These are phyloP conservation scores for Loxodes magnus DNA, from an alignment of 73 alveolate species.

Conservation along the genomic window DNA sequence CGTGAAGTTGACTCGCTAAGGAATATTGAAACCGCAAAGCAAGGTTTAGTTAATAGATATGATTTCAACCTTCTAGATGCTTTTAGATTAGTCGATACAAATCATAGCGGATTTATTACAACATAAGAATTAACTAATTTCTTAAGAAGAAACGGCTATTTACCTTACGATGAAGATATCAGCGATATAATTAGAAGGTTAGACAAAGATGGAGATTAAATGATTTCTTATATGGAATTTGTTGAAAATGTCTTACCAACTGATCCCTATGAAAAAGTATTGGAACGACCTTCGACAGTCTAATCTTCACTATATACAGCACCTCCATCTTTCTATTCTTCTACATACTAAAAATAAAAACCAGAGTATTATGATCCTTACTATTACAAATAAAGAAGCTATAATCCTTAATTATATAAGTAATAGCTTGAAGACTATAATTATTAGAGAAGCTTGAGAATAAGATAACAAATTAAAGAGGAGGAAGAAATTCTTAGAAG, in stretches of 20 bases:
- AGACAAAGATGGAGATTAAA: conserved; percentile 18
- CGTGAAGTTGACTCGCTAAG: conserved; percentile 18
- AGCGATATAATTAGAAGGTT: conserved; percentile 25
- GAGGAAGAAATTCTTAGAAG: too few relatives aligned
- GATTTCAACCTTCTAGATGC: conserved; percentile 37
- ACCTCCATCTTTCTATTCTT: too few relatives aligned
- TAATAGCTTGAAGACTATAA: too few relatives aligned
- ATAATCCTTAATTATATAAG: too few relatives aligned
- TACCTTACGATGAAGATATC: conserved; percentile 14
- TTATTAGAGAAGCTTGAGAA: too few relatives aligned
- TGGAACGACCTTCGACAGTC: too few relatives aligned
- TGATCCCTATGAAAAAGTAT: too few relatives aligned
- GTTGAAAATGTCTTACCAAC: conserved; percentile 1
- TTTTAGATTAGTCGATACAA: conserved; percentile 24
- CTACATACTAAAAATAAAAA: too few relatives aligned
- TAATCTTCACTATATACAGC: too few relatives aligned
- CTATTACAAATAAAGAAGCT: too few relatives aligned
- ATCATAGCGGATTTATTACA: conserved; percentile 8
- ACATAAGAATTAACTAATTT: conserved; percentile 11
- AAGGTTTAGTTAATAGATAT: conserved; percentile 13
- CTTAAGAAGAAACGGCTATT: conserved; percentile 20
- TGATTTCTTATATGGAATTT: conserved; percentile 7
- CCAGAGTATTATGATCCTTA: too few relatives aligned
- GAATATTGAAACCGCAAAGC: conserved; percentile 27
- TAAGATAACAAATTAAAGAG: too few relatives aligned